Conservation (phyloP, 768 basidiomycete species). For the Symmetrospora coprosmae region DNA sequence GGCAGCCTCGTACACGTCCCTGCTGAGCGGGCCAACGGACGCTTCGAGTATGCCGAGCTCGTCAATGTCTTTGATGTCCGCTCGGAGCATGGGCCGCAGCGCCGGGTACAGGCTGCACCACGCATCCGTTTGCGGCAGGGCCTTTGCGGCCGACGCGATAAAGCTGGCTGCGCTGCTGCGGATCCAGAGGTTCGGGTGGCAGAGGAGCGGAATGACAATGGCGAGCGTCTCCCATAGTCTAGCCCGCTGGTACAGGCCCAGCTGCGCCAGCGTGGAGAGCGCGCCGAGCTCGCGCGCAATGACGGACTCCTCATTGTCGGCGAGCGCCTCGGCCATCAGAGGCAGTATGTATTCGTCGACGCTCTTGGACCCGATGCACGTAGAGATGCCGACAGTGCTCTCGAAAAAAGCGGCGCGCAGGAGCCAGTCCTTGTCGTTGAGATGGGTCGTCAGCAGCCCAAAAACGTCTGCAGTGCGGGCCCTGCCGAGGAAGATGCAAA, state of each 20-base stretch:
- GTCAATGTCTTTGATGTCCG: slow-evolving; percentile 61
- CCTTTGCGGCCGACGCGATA: slow-evolving; percentile 67
- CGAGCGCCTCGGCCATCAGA: slow-evolving; percentile 84
- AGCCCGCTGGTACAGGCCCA: slow-evolving; percentile 82
- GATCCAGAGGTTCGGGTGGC: slow-evolving; percentile 92
- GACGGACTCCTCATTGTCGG: slow-evolving; percentile 89
- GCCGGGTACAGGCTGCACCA: slow-evolving; percentile 97
- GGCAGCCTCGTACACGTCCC: slow-evolving; percentile 70
- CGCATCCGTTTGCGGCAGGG: slow-evolving; percentile 70
- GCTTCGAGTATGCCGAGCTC: slow-evolving; percentile 60
- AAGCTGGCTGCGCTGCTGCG: slow-evolving; percentile 73
- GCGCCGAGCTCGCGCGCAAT: slow-evolving; percentile 78
- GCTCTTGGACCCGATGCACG: slow-evolving; percentile 77
- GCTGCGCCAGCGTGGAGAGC: slow-evolving; percentile 72
- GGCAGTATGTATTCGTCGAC: slow-evolving; percentile 95
- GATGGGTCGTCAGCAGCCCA: slow-evolving; percentile 69
- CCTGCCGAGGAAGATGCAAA: slow-evolving; percentile 85
- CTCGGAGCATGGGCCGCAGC: slow-evolving; percentile 66
- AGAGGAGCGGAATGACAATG: slow-evolving; percentile 70
- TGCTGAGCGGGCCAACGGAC: slow-evolving; percentile 56
- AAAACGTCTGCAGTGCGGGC: slow-evolving; percentile 90
- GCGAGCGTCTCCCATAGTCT: slow-evolving; percentile 95
- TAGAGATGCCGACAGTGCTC: slow-evolving; percentile 86
- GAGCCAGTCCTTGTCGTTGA: slow-evolving; percentile 72
- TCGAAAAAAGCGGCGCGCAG: slow-evolving; percentile 85